phyloP scores from a whole-genome alignment of 2,329 filamentous ascomycete species.

The Monilinia laxa region DNA sequence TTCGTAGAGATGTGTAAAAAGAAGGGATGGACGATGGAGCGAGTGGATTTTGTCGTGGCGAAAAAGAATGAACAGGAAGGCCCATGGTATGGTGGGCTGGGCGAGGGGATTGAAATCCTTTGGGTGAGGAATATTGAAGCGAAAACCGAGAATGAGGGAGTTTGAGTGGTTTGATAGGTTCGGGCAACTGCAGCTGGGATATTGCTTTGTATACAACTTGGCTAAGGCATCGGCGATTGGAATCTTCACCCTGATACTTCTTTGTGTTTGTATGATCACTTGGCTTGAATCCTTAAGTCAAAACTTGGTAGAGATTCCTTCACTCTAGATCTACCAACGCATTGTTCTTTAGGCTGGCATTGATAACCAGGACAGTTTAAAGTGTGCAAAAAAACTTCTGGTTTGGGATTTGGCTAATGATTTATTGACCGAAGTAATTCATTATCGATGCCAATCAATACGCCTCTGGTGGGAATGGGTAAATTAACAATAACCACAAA shows the following conservation, averaged over 20 bases:
- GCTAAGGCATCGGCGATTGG: background rate
- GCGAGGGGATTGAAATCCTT: constrained; percentile 18
- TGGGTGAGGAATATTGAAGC: constrained; percentile 1
- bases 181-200: background rate
- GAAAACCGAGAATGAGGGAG: background rate
- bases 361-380: background rate
- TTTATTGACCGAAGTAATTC: background rate
- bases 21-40: constrained; percentile 45
- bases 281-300: background rate
- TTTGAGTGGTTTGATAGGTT: no score
- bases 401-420: background rate
- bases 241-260: background rate
- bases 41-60: constrained; percentile 47
- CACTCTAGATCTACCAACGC: background rate
- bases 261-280: background rate
- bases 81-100: constrained; percentile 56
- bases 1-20: constrained; percentile 58
- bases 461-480: background rate
- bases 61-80: constrained; percentile 50
- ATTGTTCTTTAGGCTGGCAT: background rate
- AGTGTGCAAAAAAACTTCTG: background rate
- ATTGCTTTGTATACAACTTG: background rate
- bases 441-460: background rate
- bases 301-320: background rate
- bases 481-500: background rate